Conservation (phyloP, 345 rosid genomes). For the Arabidopsis arenosa region DNA sequence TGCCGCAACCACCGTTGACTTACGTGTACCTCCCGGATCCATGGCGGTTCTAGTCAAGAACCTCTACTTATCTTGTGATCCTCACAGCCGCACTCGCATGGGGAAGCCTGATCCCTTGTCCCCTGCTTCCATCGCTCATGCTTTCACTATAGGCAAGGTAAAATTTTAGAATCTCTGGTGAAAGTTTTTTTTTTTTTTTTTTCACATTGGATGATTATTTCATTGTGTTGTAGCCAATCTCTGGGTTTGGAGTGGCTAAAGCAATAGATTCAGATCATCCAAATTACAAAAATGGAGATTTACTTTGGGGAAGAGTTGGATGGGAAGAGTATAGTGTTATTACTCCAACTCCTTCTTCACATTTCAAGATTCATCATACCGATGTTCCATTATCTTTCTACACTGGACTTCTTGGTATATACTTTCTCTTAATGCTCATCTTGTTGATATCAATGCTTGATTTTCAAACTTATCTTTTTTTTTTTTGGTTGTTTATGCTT, state of each 20-base stretch:
- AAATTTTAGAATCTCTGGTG: background rate
- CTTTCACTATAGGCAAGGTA: slow-evolving; percentile 38
- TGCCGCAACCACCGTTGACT: slow-evolving; percentile 25
- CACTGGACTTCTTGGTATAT: background rate
- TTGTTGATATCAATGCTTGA: background rate
- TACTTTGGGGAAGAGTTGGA: slow-evolving; percentile 55
- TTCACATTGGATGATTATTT: background rate
- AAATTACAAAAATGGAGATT: slow-evolving; percentile 48
- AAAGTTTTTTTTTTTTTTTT: too few relatives aligned
- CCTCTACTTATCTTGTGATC: slow-evolving; percentile 62
- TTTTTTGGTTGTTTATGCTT: too few relatives aligned
- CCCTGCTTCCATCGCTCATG: background rate
- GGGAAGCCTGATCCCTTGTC: background rate
- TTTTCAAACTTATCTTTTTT: too few relatives aligned
- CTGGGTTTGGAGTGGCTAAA: slow-evolving; percentile 52
- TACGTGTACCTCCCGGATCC: slow-evolving; percentile 33
- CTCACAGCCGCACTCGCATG: slow-evolving; percentile 46
- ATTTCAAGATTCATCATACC: slow-evolving; percentile 51
- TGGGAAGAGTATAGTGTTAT: slow-evolving; percentile 63
- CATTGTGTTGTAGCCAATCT: slow-evolving; percentile 47
- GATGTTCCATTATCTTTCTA: slow-evolving; percentile 63
- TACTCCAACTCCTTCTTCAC: slow-evolving; percentile 7
- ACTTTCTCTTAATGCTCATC: background rate
- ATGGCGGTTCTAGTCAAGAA: slow-evolving; percentile 51
- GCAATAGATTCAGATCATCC: slow-evolving; percentile 47